Base-by-base conservation (phyloP, 1,284 basidiomycete species). In the Ganoderma meredithae region DNA sequence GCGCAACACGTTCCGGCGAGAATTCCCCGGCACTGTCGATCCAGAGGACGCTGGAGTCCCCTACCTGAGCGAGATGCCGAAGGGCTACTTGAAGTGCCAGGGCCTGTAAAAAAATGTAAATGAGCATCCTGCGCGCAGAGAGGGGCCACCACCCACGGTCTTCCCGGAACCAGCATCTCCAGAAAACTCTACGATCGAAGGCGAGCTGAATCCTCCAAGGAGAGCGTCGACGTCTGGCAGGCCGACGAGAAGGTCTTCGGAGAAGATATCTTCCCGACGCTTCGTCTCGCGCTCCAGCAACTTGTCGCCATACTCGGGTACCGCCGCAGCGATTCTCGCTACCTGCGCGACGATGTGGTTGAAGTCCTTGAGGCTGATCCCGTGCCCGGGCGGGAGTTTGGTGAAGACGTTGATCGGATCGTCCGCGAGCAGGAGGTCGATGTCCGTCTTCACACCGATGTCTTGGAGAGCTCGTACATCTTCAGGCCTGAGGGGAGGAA, bases 1-100 rank as follows among this genome's bases (percentile, higher is more conserved):
- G 72, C 3, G 77, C 70, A 1, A 87, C 83, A 59, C 82, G 81
- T 22, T 88, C 85, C 0, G 81, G 80, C 41, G 89, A 85, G 76
- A 94, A 91, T 65, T 88, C 88, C 3, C 91, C 90, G 0, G 82
- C 84, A 10, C 88, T 90, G 73, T 94, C 92, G 55, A 94, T 84
- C 92, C 92, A 94, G 9, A 88, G 75, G 0, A 83, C 86, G 60
- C 76, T 81, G 3, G 82, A 77, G 22, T 82, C 73, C 25, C 71
- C 65, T 68, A 82, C 65, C 9, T 73, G 70, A 0, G 79, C 75
- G 1, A 94, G 83, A 73, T 88, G 82, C 22, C 82, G 82, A 25
- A 92, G 77, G 41, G 85, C 82, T 6, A 90, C 76, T 66, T 92
- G 88, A 31, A 90, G 76, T 1, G 86, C 86, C 12, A 94, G 79